A percentile compares a stretch with the other conserved stretches of the same genome.
Evolutionary conservation across 805 yeast species (phyloP).

Genomic region (Wickerhamomyces mucosus): DNA sequence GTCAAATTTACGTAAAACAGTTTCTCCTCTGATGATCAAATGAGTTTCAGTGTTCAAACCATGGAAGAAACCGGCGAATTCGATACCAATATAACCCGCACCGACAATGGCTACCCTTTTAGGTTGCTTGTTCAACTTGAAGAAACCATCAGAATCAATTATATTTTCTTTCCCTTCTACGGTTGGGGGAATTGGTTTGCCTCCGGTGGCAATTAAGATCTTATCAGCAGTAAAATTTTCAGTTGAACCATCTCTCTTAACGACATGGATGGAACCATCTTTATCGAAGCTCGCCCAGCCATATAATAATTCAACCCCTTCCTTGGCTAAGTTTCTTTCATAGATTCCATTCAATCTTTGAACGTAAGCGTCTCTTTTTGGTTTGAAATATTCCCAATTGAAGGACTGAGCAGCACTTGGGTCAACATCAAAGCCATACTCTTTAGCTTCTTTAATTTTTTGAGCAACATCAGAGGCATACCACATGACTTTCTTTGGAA

Average conservation of each 20-base stretch:
- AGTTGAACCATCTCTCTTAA: constrained; percentile 47
- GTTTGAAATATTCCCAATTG: constrained; percentile 76
- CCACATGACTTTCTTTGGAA: constrained; percentile 99
- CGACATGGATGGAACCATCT: constrained; percentile 72
- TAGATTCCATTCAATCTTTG: constrained; percentile 86
- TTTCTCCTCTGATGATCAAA: constrained; percentile 82
- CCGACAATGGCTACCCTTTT: constrained; percentile 91
- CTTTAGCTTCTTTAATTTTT: constrained; percentile 61
- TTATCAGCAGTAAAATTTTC: constrained; percentile 69
- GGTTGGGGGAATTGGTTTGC: constrained; percentile 64
- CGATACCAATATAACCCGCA: constrained; percentile 96
- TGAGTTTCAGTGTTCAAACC: constrained; percentile 83
- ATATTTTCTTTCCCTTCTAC: constrained; percentile 82
- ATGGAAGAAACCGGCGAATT: constrained; percentile 89
- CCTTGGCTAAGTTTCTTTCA: constrained; percentile 76
- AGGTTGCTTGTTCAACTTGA: constrained; percentile 73
- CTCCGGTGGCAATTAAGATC: constrained; percentile 88
- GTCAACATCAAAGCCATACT: constrained; percentile 70
- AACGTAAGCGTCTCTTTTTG: constrained; percentile 87
- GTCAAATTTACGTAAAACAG: constrained; percentile 84
- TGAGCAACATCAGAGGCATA: constrained; percentile 86
- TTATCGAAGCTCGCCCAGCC: constrained; percentile 79
- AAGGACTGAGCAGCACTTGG: constrained; percentile 49
- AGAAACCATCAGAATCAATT: constrained; percentile 85
- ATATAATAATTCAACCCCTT: constrained; percentile 77